Evolutionary conservation across 257 asterid species (phyloP).

Genomic region (Petrea volubilis): DNA sequence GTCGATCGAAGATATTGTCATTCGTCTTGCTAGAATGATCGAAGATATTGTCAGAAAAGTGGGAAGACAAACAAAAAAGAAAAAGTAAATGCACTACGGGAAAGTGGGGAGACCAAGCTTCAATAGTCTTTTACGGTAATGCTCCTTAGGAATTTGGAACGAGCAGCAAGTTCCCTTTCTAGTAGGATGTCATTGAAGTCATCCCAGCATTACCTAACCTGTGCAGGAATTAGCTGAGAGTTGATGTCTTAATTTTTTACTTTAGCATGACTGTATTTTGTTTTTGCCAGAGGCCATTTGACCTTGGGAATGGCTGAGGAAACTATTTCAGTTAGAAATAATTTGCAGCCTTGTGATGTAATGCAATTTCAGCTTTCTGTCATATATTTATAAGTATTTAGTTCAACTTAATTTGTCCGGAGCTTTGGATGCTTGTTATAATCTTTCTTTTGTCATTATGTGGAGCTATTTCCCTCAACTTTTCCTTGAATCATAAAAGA

Average conservation of each 20-base stretch:
- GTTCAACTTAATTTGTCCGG: background rate
- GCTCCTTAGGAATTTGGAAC: background rate
- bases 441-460: background rate
- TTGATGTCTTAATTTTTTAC: too few species aligned
- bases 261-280: too few species aligned
- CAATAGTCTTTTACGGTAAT: background rate
- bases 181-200: too few species aligned
- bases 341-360: too few species aligned
- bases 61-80: conserved; percentile 5
- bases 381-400: background rate
- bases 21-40: too few species aligned
- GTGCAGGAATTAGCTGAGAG: too few species aligned
- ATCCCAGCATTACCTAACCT: too few species aligned
- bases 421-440: too few species aligned
- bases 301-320: too few species aligned
- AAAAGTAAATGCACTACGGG: background rate
- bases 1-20: background rate
- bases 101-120: conserved; percentile 10
- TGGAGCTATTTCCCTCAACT: background rate
- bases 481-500: conserved; percentile 8
- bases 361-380: background rate
- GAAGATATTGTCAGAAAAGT: background rate
- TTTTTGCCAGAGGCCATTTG: too few species aligned
- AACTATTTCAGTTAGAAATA: too few species aligned
- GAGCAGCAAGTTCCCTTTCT: too few species aligned